These are phyloP conservation scores for Paracoccidioides lutzii DNA, from an alignment of 2,329 filamentous ascomycete species.

Conservation along the genomic window DNA sequence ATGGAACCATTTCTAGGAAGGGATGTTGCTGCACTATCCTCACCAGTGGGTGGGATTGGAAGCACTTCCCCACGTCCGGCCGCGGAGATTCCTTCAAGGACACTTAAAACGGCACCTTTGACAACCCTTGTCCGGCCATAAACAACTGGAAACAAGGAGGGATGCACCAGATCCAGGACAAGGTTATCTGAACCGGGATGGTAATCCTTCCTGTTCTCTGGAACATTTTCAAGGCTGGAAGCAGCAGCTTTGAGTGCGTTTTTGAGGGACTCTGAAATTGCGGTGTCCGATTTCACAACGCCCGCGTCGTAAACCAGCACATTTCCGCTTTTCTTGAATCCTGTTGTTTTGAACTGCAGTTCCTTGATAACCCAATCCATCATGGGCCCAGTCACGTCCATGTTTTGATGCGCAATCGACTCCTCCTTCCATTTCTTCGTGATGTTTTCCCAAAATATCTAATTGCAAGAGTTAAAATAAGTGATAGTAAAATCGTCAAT, in stretches of 20 bases:
- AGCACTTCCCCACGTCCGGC: conserved; percentile 13
- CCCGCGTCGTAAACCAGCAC: conserved; percentile 34
- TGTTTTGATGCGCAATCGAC: conserved; percentile 8
- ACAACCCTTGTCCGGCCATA: conserved; percentile 20
- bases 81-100: conserved; percentile 16
- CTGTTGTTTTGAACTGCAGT: conserved; percentile 36
- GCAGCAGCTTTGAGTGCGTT: conserved; percentile 36
- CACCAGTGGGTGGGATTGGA: conserved; percentile 3
- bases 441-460: conserved; percentile 26
- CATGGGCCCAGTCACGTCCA: conserved; percentile 24
- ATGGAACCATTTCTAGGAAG: background rate
- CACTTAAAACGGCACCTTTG: conserved; percentile 9
- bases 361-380: conserved; percentile 34
- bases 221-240: conserved; percentile 40
- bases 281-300: conserved; percentile 43
- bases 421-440: conserved; percentile 25
- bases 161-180: conserved; percentile 54
- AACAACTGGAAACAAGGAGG: conserved; percentile 36
- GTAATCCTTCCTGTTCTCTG: conserved; percentile 46
- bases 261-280: conserved; percentile 30
- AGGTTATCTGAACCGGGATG: conserved; percentile 46
- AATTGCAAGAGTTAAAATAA: background rate
- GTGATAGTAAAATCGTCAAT: background rate
- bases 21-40: background rate
- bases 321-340: conserved; percentile 28